These are phyloP conservation scores for Thalassiosira sp. DNA, from an alignment of 352 stramenopile species.

Conservation along the genomic window DNA sequence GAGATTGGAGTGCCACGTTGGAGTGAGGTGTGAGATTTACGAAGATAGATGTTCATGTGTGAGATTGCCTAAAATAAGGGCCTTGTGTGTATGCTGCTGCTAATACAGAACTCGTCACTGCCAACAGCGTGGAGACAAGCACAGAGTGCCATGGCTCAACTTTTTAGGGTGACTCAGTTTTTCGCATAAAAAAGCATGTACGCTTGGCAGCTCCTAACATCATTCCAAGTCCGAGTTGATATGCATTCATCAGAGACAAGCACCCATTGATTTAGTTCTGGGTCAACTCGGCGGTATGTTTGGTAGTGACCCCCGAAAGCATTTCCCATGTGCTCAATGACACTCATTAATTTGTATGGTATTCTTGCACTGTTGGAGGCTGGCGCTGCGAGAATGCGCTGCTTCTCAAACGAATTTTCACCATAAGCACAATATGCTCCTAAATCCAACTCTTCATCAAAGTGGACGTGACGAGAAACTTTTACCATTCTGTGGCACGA, in stretches of 20 bases:
- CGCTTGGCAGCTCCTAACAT: conserved; percentile 70
- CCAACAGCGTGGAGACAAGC: too few relatives aligned
- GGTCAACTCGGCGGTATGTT: conserved; percentile 61
- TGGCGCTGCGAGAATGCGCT: conserved; percentile 1
- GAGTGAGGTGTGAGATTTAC: background rate
- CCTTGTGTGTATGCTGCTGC: background rate
- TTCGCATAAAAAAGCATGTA: conserved; percentile 83
- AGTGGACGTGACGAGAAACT: conserved; percentile 61
- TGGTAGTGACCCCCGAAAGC: conserved; percentile 77
- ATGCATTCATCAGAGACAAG: conserved; percentile 72
- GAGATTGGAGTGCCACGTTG: background rate
- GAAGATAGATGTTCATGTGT: background rate
- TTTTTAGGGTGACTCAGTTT: background rate
- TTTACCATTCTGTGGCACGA: conserved; percentile 65
- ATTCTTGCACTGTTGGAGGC: conserved; percentile 22
- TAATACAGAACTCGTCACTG: too few relatives aligned
- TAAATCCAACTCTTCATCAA: conserved; percentile 70
- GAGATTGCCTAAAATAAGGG: background rate
- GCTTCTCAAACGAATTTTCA: conserved; percentile 36
- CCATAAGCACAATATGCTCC: conserved; percentile 68
- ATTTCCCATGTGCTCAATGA: conserved; percentile 76
- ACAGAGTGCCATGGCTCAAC: too few relatives aligned
- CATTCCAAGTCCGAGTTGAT: conserved; percentile 49
- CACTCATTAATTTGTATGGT: conserved; percentile 68
- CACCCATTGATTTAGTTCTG: conserved; percentile 50